A percentile compares a stretch with the other conserved stretches of the same genome.
Evolutionary conservation across 2,329 filamentous ascomycete genomes (phyloP).

Genomic region (Epicoccum nigrum): DNA sequence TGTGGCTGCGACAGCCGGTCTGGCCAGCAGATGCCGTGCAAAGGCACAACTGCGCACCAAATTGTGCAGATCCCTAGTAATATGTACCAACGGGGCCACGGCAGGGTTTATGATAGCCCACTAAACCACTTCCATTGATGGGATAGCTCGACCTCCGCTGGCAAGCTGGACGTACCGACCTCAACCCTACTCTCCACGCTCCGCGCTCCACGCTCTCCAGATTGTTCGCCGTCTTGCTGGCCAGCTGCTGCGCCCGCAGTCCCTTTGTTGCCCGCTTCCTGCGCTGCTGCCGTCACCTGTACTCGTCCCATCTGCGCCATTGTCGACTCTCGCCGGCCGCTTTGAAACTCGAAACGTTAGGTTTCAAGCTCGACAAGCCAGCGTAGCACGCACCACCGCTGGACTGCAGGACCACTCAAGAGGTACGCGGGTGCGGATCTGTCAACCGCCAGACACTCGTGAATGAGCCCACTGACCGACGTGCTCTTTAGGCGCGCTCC

Average conservation of each 20-base stretch:
- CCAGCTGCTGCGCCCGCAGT: conserved; percentile 31
- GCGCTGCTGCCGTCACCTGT: conserved; percentile 16
- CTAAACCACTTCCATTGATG: conserved; percentile 25
- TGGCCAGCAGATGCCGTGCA: conserved; percentile 25
- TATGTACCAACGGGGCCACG: conserved; percentile 26
- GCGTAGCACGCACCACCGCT: conserved; percentile 44
- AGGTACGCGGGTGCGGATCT: conserved; percentile 38
- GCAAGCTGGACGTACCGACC: conserved; percentile 27
- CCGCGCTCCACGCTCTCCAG: conserved; percentile 22
- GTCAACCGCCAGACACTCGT: conserved; percentile 28
- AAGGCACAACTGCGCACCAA: conserved; percentile 16
- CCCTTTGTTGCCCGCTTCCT: conserved; percentile 25
- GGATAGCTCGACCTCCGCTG: conserved; percentile 28
- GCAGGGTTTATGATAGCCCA: conserved; percentile 28
- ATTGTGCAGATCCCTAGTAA: conserved; percentile 28
- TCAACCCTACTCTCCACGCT: conserved; percentile 24
- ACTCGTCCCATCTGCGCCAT: conserved; percentile 28
- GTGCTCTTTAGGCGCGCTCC: conserved; percentile 36
- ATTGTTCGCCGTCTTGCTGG: conserved; percentile 24
- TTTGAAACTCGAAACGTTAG: conserved; percentile 46
- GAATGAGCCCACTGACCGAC: conserved; percentile 36
- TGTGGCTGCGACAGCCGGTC: conserved; percentile 18
- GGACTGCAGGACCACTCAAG: conserved; percentile 35
- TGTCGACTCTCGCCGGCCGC: conserved; percentile 32
- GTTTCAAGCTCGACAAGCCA: conserved; percentile 46